Evolutionary conservation across 2,329 filamentous ascomycete species (phyloP), one percentile per base, ranked within the genome.

Genomic region (Colletotrichum trifolii): DNA sequence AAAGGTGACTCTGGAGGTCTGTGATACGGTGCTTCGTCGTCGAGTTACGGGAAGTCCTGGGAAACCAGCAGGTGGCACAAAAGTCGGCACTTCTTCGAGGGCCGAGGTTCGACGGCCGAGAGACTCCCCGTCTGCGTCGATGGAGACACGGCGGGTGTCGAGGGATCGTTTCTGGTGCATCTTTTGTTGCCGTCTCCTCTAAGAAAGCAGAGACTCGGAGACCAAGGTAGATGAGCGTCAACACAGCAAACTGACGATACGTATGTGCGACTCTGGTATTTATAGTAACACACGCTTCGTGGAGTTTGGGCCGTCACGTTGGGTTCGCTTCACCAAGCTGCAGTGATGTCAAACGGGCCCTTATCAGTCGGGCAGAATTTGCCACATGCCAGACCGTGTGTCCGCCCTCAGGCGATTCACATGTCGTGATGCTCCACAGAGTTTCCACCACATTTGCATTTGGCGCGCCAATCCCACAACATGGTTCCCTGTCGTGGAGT

Each of bases 41-140:
- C 60, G 55, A 4, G 48, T 49, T 5, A 64, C 48, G 8, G 60
- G 60, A 5, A 64, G 42, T 12, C 60, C 55, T 7, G 61, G 61
- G 34, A 49, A 64, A 3, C 61, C 56, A 2, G 45, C 17, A 2
- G 61, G 61, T 7, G 61, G 61, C 9, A 60, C 43, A 17, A 64
- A 60, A 1, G 61, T 54, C 8, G 61, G 61, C 4, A 50, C 56
- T n/a, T 60, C 61, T 11, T 64, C 49, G 3, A 64, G 49, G 7
- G 49, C 61, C 13, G 61, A 64, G 17, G 56, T 46, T 15, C 61
- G 56, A 35, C 56, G 61, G 25, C 49, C 45, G 45, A 64, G 56
- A 8, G 43, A 11, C 15, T 54, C 61, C 11, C 49, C 35, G 9
- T 64, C 45, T 11, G 49, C 34, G 10, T 60, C 61, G 1, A 17